phyloP scores from a whole-genome alignment of 495 filamentous ascomycete genomes.

The Aspergillus wentii region DNA sequence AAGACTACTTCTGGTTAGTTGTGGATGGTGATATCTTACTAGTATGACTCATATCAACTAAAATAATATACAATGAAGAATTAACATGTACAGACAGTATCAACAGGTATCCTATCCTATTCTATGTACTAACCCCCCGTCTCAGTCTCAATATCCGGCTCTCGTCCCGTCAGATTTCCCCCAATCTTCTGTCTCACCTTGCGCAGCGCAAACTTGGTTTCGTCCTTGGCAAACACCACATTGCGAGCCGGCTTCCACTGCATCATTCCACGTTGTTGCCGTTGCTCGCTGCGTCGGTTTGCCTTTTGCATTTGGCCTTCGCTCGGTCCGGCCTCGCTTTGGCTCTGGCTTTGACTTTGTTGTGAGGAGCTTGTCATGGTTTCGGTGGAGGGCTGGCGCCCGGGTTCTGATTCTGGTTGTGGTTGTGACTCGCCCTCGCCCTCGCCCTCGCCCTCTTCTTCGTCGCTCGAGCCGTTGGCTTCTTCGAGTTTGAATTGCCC shows the following conservation, averaged over 20 bases:
- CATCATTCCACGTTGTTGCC: conserved; percentile 48
- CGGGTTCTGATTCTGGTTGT: not conserved
- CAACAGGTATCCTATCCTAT: no score
- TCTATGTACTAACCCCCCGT: conserved; percentile 22
- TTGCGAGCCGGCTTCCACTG: conserved; percentile 54
- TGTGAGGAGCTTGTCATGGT: not conserved
- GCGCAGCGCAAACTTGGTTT: conserved; percentile 42
- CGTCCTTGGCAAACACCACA: conserved; percentile 45
- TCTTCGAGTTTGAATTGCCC: conserved; percentile 1
- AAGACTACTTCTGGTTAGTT: no score
- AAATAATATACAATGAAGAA: conserved; percentile 8
- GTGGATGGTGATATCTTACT: no score
- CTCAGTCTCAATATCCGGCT: conserved; percentile 52
- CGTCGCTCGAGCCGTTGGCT: not conserved
- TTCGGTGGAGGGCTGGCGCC: not conserved
- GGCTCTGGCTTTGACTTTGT: not conserved
- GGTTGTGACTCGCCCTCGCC: conserved; percentile 10
- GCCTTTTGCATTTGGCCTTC: conserved; percentile 22
- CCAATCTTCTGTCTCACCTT: conserved; percentile 44
- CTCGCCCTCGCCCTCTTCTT: conserved; percentile 6
- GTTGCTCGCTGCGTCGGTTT: conserved; percentile 43
- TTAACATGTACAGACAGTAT: not conserved
- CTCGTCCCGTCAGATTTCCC: conserved; percentile 41
- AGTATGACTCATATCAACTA: no score
- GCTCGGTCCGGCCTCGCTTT: not conserved